These are phyloP conservation scores for Acanthamoeba divionensis DNA, from an alignment of 208 protist genomes.

Conservation along the genomic window DNA sequence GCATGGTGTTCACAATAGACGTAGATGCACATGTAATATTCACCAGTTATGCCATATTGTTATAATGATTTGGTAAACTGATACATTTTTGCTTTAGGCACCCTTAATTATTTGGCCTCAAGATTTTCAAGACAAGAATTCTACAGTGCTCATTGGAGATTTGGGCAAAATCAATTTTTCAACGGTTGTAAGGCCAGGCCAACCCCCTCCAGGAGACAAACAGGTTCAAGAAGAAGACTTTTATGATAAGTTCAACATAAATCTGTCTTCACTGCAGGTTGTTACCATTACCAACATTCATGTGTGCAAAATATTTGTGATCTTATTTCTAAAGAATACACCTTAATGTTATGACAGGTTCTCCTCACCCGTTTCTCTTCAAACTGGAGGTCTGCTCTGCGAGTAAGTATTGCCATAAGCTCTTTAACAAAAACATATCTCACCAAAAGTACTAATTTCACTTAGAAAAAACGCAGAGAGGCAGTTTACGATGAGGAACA, in stretches of 20 bases:
- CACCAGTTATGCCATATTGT: not conserved
- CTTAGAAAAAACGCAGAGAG: too few relatives aligned
- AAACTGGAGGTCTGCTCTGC: slow-evolving; percentile 32
- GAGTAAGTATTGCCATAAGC: too few relatives aligned
- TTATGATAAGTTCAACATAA: slow-evolving; percentile 43
- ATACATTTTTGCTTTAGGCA: not conserved
- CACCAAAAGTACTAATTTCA: too few relatives aligned
- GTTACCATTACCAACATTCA: not conserved
- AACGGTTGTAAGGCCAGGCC: not conserved
- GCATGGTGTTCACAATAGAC: slow-evolving; percentile 26
- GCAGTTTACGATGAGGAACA: not conserved
- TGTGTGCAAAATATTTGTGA: too few relatives aligned
- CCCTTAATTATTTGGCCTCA: slow-evolving; percentile 34
- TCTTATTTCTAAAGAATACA: too few relatives aligned
- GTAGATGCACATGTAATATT: slow-evolving; percentile 13
- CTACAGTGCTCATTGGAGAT: slow-evolving; percentile 1
- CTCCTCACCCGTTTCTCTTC: slow-evolving; percentile 11
- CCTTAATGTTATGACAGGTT: not conserved
- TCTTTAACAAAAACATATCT: not conserved
- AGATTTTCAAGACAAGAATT: not conserved
- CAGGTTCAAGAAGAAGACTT: slow-evolving; percentile 41
- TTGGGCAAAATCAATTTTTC: slow-evolving; percentile 25
- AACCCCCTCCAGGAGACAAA: not conserved
- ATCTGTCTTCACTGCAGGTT: slow-evolving; percentile 21
- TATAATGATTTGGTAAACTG: not conserved